Percentiles rank a stretch among this genome's conserved stretches.
Evolutionary conservation across 495 filamentous ascomycete species (phyloP).

Genomic region (Penicillium manginii): DNA sequence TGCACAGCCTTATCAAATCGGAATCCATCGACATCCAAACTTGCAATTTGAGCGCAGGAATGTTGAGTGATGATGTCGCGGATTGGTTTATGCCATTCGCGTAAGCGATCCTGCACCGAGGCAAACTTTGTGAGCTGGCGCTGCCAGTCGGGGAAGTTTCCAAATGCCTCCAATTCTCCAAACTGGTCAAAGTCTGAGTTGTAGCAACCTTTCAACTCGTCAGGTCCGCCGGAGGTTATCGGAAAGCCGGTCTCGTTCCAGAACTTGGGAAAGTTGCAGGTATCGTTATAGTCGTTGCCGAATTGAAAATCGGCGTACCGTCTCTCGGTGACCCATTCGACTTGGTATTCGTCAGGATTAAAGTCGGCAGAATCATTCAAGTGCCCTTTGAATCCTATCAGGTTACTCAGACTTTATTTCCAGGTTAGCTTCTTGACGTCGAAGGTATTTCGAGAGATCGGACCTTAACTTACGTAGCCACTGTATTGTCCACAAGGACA

Average conservation of each 20-base stretch:
- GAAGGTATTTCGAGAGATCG: neutral
- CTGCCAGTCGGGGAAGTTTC: conserved; percentile 47
- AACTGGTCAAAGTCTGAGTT: conserved; percentile 49
- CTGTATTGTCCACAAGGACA: conserved; percentile 44
- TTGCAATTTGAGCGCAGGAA: conserved; percentile 43
- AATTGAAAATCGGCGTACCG: conserved; percentile 46
- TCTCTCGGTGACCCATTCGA: conserved; percentile 43
- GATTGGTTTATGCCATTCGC: conserved; percentile 44
- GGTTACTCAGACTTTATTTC: conserved; percentile 42
- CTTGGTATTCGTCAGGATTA: conserved; percentile 44
- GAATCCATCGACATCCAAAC: conserved; percentile 54
- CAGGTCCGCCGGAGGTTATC: conserved; percentile 28
- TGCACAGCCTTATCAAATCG: conserved; percentile 54
- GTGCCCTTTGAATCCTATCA: conserved; percentile 51
- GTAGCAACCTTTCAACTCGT: conserved; percentile 38
- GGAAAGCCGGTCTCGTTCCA: conserved; percentile 47
- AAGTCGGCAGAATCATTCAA: conserved; percentile 48
- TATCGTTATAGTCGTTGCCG: conserved; percentile 35
- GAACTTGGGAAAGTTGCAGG: conserved; percentile 41
- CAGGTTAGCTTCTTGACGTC: neutral
- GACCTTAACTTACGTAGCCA: conserved; percentile 37
- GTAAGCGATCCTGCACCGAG: conserved; percentile 46
- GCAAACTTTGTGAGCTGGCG: conserved; percentile 44
- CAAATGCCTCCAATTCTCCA: conserved; percentile 48
- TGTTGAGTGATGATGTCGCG: conserved; percentile 35